A percentile compares a stretch with the other conserved stretches of the same genome.
Conservation (phyloP, 2,329 filamentous ascomycete species). For the Aspergillus aculeatus region DNA sequence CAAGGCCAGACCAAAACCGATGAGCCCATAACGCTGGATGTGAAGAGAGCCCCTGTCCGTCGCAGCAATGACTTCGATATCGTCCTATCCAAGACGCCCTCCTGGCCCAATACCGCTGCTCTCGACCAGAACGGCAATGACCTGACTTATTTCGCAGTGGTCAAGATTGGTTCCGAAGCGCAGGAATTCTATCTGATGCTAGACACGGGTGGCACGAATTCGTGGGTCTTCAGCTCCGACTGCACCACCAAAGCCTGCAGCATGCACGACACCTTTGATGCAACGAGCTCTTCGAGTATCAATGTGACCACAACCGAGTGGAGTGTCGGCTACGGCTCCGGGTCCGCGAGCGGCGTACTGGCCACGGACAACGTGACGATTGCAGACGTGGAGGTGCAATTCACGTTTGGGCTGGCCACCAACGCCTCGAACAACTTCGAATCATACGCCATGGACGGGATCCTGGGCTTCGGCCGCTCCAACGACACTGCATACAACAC, state of each 20-base stretch:
- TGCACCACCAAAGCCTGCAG: conserved; percentile 67
- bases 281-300: conserved; percentile 64
- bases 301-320: conserved; percentile 57
- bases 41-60: conserved; percentile 39
- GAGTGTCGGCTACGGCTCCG: conserved; percentile 72
- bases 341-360: conserved; percentile 66
- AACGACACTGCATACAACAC: conserved; percentile 50
- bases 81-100: conserved; percentile 39
- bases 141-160: conserved; percentile 54
- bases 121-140: conserved; percentile 56
- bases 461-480: conserved; percentile 72
- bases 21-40: conserved; percentile 33
- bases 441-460: conserved; percentile 82
- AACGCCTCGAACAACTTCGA: conserved; percentile 71
- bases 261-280: conserved; percentile 68
- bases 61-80: conserved; percentile 53
- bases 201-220: conserved; percentile 62
- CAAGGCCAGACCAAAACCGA: conserved; percentile 14
- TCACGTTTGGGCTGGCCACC: conserved; percentile 71
- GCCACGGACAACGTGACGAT: conserved; percentile 67
- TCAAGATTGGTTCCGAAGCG: conserved; percentile 51
- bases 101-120: conserved; percentile 48
- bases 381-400: conserved; percentile 61
- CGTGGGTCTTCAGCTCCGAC: conserved; percentile 75
- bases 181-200: conserved; percentile 55